phyloP scores from a whole-genome alignment of 179 eudicot species.

The Gypsophila paniculata region DNA sequence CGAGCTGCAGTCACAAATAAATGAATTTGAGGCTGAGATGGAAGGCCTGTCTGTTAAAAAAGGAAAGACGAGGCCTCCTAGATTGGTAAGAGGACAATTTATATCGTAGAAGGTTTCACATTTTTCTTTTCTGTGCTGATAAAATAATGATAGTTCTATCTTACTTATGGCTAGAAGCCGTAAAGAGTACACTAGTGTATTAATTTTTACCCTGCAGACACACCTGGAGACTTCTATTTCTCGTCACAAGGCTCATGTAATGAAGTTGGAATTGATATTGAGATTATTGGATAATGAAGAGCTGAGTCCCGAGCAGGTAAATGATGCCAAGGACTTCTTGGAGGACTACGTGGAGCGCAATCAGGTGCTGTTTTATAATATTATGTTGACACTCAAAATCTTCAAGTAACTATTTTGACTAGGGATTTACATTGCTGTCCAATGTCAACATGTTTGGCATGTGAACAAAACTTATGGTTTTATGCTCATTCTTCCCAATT shows the following conservation, averaged over 20 bases:
- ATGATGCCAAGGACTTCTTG: conserved; percentile 94
- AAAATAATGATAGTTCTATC: neutral
- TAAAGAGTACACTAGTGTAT: conserved; percentile 8
- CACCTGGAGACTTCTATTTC: conserved; percentile 88
- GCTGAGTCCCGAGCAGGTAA: conserved; percentile 92
- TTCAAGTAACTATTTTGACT: conserved; percentile 1
- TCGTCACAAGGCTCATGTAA: conserved; percentile 96
- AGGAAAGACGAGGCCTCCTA: conserved; percentile 96
- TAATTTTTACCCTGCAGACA: conserved; percentile 41
- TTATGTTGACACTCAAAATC: neutral
- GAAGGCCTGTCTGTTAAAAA: conserved; percentile 94
- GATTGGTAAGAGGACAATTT: conserved; percentile 59
- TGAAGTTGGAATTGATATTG: conserved; percentile 87
- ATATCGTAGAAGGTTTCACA: neutral
- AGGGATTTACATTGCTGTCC: conserved; percentile 7
- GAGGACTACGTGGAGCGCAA: conserved; percentile 96
- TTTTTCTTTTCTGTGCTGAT: neutral
- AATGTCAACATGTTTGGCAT: neutral
- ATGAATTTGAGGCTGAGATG: conserved; percentile 93
- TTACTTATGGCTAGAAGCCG: neutral
- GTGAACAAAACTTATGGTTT: neutral
- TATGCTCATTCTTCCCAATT: neutral
- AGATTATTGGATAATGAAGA: conserved; percentile 94
- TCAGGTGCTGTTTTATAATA: conserved; percentile 51
- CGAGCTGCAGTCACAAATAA: conserved; percentile 91